Evolutionary conservation across 2,329 filamentous ascomycete genomes (phyloP).

Genomic region (Cercospora sp.): DNA sequence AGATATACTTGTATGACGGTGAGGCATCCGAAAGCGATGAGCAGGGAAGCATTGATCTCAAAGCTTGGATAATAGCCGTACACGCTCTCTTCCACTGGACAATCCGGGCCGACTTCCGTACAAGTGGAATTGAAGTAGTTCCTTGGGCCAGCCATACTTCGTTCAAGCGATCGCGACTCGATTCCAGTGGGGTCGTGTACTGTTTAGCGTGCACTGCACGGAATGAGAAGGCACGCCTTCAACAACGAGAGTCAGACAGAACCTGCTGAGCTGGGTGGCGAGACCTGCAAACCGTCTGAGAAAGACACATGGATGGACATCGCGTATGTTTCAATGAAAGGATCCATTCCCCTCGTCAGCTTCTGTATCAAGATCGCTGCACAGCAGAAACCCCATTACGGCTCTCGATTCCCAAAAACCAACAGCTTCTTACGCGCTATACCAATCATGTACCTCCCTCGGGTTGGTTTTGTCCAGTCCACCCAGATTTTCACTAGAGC

Average conservation of each 20-base stretch:
- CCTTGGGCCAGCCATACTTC: conserved; percentile 9
- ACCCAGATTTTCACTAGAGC: not conserved
- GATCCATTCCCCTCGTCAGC: not conserved
- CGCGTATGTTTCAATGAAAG: not conserved
- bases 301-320: not conserved
- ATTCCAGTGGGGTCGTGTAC: not conserved
- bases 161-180: not conserved
- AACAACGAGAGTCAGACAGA: not conserved
- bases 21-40: conserved; percentile 2
- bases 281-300: not conserved
- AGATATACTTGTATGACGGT: conserved; percentile 3
- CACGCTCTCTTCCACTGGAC: conserved; percentile 6
- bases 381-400: not conserved
- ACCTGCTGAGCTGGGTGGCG: not conserved
- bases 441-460: not conserved
- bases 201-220: not conserved
- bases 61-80: conserved; percentile 9
- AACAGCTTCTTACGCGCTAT: not conserved
- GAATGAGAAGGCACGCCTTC: not conserved
- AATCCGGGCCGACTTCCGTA: conserved; percentile 4
- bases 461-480: not conserved
- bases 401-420: not conserved
- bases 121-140: conserved; percentile 6
- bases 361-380: not conserved
- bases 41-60: conserved; percentile 1